Percentiles rank a stretch among this genome's conserved stretches.
These are phyloP conservation scores for Marsdenia floribunda DNA, from an alignment of 257 asterid genomes.

Conservation along the genomic window DNA sequence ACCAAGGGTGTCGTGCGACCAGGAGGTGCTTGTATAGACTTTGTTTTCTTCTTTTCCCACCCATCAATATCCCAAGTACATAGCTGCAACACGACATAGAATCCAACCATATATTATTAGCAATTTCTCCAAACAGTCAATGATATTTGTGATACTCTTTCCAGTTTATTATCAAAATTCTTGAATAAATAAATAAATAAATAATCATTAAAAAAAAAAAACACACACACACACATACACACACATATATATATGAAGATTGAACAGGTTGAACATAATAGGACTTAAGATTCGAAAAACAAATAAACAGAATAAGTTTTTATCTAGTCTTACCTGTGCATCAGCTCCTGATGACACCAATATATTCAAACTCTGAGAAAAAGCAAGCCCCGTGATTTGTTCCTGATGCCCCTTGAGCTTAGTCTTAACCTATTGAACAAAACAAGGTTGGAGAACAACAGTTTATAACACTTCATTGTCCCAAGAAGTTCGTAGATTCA, in stretches of 20 bases:
- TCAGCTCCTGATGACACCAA: constrained; percentile 97
- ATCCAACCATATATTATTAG: constrained; percentile 13
- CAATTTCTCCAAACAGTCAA: constrained; percentile 2
- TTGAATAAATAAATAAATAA: too few species aligned
- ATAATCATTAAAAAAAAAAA: too few species aligned
- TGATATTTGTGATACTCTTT: neutral
- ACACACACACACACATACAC: neutral
- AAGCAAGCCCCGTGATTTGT: constrained; percentile 90
- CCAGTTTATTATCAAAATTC: neutral
- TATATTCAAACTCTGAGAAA: constrained; percentile 75
- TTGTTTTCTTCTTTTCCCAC: constrained; percentile 87
- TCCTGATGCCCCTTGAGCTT: constrained; percentile 96
- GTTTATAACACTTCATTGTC: neutral
- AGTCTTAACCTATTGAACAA: constrained; percentile 55
- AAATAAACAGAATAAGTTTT: neutral
- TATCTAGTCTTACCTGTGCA: constrained; percentile 57
- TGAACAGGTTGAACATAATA: neutral
- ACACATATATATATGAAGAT: too few species aligned
- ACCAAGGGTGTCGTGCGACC: constrained; percentile 55
- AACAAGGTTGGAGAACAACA: neutral
- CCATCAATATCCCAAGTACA: constrained; percentile 83
- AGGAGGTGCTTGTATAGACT: constrained; percentile 69
- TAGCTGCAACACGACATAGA: constrained; percentile 40
- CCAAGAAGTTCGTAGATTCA: neutral
- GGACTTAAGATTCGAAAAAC: neutral